A percentile compares a stretch with the other conserved stretches of the same genome.
Evolutionary conservation across 192 early-diverging fungal species (phyloP).

Genomic region (Powellomyces hirtus): DNA sequence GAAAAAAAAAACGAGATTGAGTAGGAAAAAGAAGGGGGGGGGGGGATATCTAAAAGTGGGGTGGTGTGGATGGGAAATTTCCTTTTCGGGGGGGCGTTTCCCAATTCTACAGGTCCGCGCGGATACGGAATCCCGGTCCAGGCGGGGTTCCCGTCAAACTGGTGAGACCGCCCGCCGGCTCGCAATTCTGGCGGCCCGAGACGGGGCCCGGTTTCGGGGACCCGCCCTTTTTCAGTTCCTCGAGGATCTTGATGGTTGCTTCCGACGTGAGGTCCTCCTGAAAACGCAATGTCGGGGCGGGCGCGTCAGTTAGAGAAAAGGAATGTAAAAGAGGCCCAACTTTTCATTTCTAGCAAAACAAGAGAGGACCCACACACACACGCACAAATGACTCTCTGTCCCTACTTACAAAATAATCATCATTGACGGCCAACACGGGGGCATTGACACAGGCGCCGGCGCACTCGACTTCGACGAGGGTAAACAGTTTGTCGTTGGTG

Average conservation of each 20-base stretch:
- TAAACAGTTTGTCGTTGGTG: conserved; percentile 90
- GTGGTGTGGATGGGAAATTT: too few relatives aligned
- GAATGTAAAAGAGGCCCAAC: too few relatives aligned
- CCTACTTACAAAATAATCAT: conserved; percentile 85
- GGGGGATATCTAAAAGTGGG: too few relatives aligned
- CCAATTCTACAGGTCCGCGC: conserved; percentile 32
- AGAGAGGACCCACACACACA: neutral
- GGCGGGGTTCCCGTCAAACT: conserved; percentile 80
- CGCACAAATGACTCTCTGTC: neutral
- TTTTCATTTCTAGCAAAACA: too few relatives aligned
- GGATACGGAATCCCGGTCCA: conserved; percentile 87
- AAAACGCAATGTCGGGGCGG: too few relatives aligned
- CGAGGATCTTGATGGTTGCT: conserved; percentile 81
- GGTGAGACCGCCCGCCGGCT: conserved; percentile 80
- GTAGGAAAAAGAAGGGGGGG: too few relatives aligned
- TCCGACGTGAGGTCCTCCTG: conserved; percentile 96
- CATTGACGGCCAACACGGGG: conserved; percentile 95
- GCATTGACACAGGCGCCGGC: conserved; percentile 98
- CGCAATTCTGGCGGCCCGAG: conserved; percentile 82
- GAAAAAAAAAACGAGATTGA: too few relatives aligned
- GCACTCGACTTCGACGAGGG: conserved; percentile 99
- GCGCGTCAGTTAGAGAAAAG: too few relatives aligned
- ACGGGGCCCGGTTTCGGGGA: conserved; percentile 78
- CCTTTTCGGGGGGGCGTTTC: too few relatives aligned
- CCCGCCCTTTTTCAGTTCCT: conserved; percentile 80